Conservation (phyloP, 1,284 basidiomycete species). For the Malassezia japonica region DNA sequence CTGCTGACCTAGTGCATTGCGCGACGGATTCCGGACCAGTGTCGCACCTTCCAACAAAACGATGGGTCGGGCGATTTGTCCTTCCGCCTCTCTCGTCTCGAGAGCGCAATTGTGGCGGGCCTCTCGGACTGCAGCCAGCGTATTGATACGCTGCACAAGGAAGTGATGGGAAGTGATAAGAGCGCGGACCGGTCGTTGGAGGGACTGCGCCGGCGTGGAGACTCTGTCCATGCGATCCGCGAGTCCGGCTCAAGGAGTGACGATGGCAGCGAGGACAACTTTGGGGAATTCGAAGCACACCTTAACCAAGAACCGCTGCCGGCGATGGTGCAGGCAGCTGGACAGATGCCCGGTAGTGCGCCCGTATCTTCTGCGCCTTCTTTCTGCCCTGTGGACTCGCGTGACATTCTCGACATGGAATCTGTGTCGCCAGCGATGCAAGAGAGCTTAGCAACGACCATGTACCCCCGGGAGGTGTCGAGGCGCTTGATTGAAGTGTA, state of each 20-base stretch:
- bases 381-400: background rate
- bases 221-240: no score
- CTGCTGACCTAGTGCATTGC: slow-evolving; percentile 27
- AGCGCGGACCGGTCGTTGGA: no score
- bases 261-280: slow-evolving; percentile 5
- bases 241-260: background rate
- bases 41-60: slow-evolving; percentile 39
- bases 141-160: background rate
- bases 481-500: slow-evolving; percentile 2
- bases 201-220: no score
- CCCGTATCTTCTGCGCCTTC: background rate
- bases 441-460: background rate
- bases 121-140: background rate
- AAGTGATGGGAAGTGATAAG: no score
- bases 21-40: slow-evolving; percentile 40
- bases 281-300: background rate
- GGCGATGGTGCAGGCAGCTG: background rate
- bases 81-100: slow-evolving; percentile 27
- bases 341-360: background rate
- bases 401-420: slow-evolving; percentile 5
- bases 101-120: slow-evolving; percentile 18
- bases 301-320: background rate
- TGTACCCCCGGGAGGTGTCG: background rate
- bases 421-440: slow-evolving; percentile 4
- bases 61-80: slow-evolving; percentile 32